These are phyloP conservation scores for Ogataea salicorniae DNA, from an alignment of 805 yeast species.

Conservation along the genomic window DNA sequence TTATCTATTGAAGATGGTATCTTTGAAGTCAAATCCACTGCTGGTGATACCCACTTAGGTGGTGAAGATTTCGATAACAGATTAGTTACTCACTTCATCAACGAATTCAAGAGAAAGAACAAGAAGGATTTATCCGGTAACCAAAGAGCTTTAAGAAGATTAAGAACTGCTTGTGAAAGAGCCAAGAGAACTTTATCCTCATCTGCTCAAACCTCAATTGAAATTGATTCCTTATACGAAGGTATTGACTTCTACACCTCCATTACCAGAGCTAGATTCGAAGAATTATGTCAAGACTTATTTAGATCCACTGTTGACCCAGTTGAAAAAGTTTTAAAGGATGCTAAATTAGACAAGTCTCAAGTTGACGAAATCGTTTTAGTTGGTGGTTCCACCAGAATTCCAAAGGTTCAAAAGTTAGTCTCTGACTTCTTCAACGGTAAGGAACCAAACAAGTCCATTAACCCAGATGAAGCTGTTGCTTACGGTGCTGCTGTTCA, in stretches of 20 bases:
- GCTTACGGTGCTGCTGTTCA: constrained; percentile 99
- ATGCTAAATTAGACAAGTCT: constrained; percentile 85
- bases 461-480: constrained; percentile 98
- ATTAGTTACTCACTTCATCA: constrained; percentile 83
- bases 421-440: constrained; percentile 96
- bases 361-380: constrained; percentile 87
- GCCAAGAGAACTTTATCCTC: constrained; percentile 32
- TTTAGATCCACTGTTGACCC: constrained; percentile 94
- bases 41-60: constrained; percentile 93
- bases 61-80: constrained; percentile 82
- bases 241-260: constrained; percentile 97
- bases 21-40: constrained; percentile 94
- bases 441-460: constrained; percentile 92
- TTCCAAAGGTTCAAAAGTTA: constrained; percentile 93
- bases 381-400: constrained; percentile 98
- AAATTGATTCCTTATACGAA: constrained; percentile 91
- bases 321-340: constrained; percentile 90
- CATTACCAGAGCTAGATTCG: constrained; percentile 96
- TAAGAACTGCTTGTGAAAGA: no score
- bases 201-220: constrained; percentile 91
- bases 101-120: constrained; percentile 97
- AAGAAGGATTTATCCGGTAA: constrained; percentile 88
- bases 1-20: constrained; percentile 97
- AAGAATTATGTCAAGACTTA: constrained; percentile 90
- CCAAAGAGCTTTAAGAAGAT: constrained; percentile 38